A percentile compares a stretch with the other conserved stretches of the same genome.
Evolutionary conservation across 805 yeast genomes (phyloP).

Genomic region (Metschnikowia lachancei): DNA sequence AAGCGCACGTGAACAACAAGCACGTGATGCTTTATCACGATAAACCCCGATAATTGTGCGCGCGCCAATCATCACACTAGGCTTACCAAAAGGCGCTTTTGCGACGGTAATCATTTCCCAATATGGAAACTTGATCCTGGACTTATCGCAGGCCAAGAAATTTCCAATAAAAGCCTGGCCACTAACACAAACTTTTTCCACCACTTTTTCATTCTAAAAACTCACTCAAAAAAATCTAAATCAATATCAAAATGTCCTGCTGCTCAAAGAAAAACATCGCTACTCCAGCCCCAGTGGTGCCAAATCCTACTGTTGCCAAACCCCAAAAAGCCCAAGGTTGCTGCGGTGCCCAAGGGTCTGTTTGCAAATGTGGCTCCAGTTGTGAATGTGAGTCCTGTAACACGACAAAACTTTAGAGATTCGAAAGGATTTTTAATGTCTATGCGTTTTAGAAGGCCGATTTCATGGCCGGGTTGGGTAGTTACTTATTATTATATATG

Average conservation of each 20-base stretch:
- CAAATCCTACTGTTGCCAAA: constrained; percentile 15
- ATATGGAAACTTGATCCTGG: constrained; percentile 14
- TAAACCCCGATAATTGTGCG: no score
- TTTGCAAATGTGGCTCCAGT: constrained; percentile 42
- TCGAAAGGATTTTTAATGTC: background rate
- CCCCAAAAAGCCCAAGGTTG: constrained; percentile 13
- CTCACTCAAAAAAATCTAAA: no score
- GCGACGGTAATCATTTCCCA: constrained; percentile 1
- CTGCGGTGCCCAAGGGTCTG: constrained; percentile 33
- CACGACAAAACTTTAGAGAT: constrained; percentile 38
- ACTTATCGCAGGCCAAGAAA: constrained; percentile 2
- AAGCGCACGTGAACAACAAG: no score
- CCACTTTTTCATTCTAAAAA: background rate
- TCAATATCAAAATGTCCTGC: constrained; percentile 16
- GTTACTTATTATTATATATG: no score
- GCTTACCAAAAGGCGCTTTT: no score
- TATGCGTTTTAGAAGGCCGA: background rate
- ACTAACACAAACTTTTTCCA: background rate
- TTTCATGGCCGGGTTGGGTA: background rate
- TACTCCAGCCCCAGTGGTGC: constrained; percentile 16
- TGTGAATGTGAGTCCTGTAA: constrained; percentile 43
- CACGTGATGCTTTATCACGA: no score
- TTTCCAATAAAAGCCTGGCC: background rate
- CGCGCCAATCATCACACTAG: no score
- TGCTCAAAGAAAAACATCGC: constrained; percentile 14